Percentiles rank a stretch among this genome's conserved stretches.
Evolutionary conservation across 805 yeast species (phyloP).

Genomic region (Candida andamanensis): DNA sequence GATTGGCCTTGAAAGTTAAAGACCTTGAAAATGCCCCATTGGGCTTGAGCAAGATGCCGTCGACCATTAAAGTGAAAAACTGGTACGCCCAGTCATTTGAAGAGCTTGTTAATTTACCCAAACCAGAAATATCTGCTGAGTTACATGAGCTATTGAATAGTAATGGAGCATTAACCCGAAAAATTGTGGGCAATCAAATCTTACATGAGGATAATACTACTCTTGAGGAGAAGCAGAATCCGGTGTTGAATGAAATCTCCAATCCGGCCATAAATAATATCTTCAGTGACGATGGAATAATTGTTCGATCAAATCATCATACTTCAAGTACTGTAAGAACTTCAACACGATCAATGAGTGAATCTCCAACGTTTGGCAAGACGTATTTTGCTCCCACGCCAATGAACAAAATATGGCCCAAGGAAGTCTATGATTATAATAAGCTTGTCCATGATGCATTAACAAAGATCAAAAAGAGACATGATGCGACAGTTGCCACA

Average conservation of each 20-base stretch:
- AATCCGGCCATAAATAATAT: constrained; percentile 37
- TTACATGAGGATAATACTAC: constrained; percentile 12
- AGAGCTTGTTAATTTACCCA: constrained; percentile 62
- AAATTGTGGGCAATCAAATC: constrained; percentile 10
- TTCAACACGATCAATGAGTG: constrained; percentile 10
- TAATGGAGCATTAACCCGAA: constrained; percentile 16
- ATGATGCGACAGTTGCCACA: constrained; percentile 90
- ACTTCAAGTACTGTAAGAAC: background rate
- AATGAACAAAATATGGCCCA: constrained; percentile 58
- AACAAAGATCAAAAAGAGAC: constrained; percentile 70
- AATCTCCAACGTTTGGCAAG: constrained; percentile 39
- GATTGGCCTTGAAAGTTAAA: constrained; percentile 80
- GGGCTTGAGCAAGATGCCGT: constrained; percentile 67
- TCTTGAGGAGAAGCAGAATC: constrained; percentile 15
- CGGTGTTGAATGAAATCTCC: constrained; percentile 23
- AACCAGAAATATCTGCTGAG: constrained; percentile 47
- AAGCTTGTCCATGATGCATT: constrained; percentile 60
- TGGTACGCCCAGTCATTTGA: constrained; percentile 93
- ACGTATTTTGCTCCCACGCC: constrained; percentile 52
- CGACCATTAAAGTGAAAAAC: constrained; percentile 68
- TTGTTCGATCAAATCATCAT: constrained; percentile 19
- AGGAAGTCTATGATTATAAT: constrained; percentile 69
- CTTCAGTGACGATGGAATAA: constrained; percentile 50
- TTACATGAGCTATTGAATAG: constrained; percentile 29
- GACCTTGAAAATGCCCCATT: constrained; percentile 78